Base-by-base conservation (phyloP, 192 early-diverging fungal species). In the Linnemannia schmuckeri region DNA sequence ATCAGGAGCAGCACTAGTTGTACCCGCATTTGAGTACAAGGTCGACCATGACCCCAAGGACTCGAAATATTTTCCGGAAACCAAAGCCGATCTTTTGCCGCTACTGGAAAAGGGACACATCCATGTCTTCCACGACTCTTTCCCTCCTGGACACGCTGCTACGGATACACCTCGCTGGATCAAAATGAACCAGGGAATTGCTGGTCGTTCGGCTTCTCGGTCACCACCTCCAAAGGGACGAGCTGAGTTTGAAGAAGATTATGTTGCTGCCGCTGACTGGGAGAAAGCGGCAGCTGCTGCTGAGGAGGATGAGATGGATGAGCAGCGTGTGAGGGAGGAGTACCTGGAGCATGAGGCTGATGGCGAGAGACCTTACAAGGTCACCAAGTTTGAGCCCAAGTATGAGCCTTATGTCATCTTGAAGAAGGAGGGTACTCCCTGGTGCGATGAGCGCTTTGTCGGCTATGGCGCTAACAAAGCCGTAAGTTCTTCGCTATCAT, bases 381-480 rank as follows among this genome's bases (percentile, higher is more conserved):
- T 93, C 27, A 82, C 86, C 18, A 77, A 88, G 15, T 93, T 93
- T 83, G 89, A 92, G 63, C 91, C 89, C 30, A 89, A 89, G 8
- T 93, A 93, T 72, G 93, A 93, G 79, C 93, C 93, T 0, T 93
- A 93, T 70, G 89, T 92, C 66, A 89, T 93, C 42, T 88, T 90
- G 47, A 91, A 90, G 61, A 88, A 90, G 38, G 88, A 93, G 27
- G 91, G 90, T 0, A 86, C 92, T n/a, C 81, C 78, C 13, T 86
- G 92, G 91, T 93, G 93, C 70, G 93, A 93, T 42, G 93, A 93
- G 40, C 75, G 93, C 27, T 93, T 93, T 80, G 85, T 93, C 40
- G 93, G 93, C 6, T 93, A 93, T 83, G 93, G 93, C 47, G 92
- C 88, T 20, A 93, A 93, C 74, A 93, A 93, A 78, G 92, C 92